Evolutionary conservation across 2,329 filamentous ascomycete species (phyloP).

Genomic region (Claviceps digitariae): DNA sequence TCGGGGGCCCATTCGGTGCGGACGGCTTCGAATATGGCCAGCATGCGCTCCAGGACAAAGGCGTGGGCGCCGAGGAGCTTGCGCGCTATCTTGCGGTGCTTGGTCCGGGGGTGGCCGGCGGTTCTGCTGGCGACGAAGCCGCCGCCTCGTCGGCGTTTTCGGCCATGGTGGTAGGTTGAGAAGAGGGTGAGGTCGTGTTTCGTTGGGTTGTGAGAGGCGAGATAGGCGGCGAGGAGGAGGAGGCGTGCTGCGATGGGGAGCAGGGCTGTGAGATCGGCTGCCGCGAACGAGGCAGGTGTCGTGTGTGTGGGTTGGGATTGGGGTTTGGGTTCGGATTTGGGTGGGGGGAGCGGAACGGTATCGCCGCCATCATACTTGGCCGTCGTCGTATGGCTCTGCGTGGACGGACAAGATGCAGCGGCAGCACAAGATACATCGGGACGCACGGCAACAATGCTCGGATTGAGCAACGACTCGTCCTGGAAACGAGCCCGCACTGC

Average conservation of each 20-base stretch:
- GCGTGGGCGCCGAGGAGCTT: constrained; percentile 65
- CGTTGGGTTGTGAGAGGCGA: constrained; percentile 66
- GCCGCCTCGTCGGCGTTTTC: constrained; percentile 36
- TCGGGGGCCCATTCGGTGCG: constrained; percentile 37
- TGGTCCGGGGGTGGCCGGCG: constrained; percentile 21
- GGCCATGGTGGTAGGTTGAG: constrained; percentile 51
- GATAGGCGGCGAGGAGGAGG: constrained; percentile 63
- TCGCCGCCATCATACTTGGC: background rate
- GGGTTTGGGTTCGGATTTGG: background rate
- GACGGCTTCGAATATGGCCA: constrained; percentile 63
- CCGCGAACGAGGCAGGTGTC: background rate
- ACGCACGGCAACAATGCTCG: constrained; percentile 38
- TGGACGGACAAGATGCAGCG: background rate
- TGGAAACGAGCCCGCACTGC: constrained; percentile 56
- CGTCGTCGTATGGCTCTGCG: background rate
- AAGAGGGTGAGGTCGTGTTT: constrained; percentile 64
- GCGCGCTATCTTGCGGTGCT: constrained; percentile 59
- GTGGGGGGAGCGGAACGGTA: background rate
- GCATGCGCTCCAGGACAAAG: constrained; percentile 64
- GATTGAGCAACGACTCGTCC: constrained; percentile 55
- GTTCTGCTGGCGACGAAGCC: constrained; percentile 21
- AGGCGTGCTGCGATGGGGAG: constrained; percentile 63
- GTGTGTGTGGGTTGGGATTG: background rate
- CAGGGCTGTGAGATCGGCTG: constrained; percentile 36
- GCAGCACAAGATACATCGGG: background rate